Evolutionary conservation across 2,329 filamentous ascomycete genomes (phyloP), one percentile per base, ranked within the genome.

Genomic region (Conoideocrella luteorostrata): DNA sequence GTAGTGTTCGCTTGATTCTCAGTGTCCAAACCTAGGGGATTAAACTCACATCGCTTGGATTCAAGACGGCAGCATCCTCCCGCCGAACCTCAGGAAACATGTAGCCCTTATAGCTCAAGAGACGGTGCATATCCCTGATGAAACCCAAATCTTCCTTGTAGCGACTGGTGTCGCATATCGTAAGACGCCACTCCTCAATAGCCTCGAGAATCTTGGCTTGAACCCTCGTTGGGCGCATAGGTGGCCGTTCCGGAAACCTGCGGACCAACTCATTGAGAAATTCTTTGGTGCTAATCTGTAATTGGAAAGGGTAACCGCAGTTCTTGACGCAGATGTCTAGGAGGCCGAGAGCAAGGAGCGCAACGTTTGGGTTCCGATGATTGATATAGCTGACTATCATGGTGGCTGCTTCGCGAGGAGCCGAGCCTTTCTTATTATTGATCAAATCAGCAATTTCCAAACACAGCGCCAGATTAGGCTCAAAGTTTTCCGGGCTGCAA

Each of bases 241-340:
- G 89, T 36, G 93, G 93, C 20, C 91, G 79, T 68, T 98, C 93
- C 38, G 93, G 93, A 59, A 98, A 98, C 52, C 93, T 80, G 53
- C 93, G 83, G 49, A 98, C 93, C 47, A 98, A 82, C 71, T 98
- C 93, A 68, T 98, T 98, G 56, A 98, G 81, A 57, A 98, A 98
- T 60, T 98, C 93, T 66, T 98, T 98, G 54, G 93, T 97, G 66
- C 87, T 90, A 62, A 98, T 96, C 67, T 98, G 93, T 46, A 98
- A 81, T 61, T 98, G 93, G 67, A 98, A 98, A 1, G 93, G 90
- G 63, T 98, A 98, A 56, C 93, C 93, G 75, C 93, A 98, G 70
- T 98, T 98, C 74, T 98, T 98, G 67, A 97, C 93, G 67, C 93
- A 97, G 51, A 97, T 97, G 64, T 98, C 93, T 61, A 98, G 86